Percentiles rank a stretch among this genome's conserved stretches.
These are phyloP conservation scores for Eucalyptus cloeziana DNA, from an alignment of 345 rosid species.

Conservation along the genomic window DNA sequence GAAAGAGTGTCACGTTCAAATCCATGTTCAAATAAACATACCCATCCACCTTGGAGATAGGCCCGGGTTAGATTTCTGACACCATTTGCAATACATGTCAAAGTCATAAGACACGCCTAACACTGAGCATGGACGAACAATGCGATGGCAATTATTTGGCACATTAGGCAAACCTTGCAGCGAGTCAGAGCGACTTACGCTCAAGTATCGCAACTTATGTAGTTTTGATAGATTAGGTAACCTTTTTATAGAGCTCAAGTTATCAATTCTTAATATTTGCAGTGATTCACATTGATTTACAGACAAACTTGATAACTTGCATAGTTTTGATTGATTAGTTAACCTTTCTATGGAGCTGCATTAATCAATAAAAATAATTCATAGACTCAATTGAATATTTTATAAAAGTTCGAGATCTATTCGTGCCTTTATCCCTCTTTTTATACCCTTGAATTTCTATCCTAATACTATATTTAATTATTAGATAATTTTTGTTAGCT, in stretches of 20 bases:
- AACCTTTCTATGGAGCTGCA: background rate
- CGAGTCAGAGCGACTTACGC: rapidly evolving
- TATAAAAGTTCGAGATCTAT: background rate
- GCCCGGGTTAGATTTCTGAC: rapidly evolving
- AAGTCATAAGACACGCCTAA: background rate
- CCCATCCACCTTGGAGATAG: background rate
- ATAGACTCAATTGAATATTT: background rate
- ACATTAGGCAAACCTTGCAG: background rate
- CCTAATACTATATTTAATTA: background rate
- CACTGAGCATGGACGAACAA: too few relatives aligned
- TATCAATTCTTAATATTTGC: background rate
- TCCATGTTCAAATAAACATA: too few relatives aligned
- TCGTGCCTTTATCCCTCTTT: background rate
- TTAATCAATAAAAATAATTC: too few relatives aligned
- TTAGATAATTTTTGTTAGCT: background rate
- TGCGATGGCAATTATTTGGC: rapidly evolving
- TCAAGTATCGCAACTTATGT: background rate
- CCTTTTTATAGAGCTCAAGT: background rate
- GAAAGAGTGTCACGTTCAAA: background rate
- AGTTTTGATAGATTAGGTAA: background rate
- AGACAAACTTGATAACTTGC: background rate
- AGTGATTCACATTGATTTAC: background rate
- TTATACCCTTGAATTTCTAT: background rate
- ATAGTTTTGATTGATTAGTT: background rate
- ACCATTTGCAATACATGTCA: background rate